A percentile compares a stretch with the other conserved stretches of the same genome.
These are phyloP conservation scores for Ascochyta rabiei DNA, from an alignment of 2,329 filamentous ascomycete species.

Conservation along the genomic window DNA sequence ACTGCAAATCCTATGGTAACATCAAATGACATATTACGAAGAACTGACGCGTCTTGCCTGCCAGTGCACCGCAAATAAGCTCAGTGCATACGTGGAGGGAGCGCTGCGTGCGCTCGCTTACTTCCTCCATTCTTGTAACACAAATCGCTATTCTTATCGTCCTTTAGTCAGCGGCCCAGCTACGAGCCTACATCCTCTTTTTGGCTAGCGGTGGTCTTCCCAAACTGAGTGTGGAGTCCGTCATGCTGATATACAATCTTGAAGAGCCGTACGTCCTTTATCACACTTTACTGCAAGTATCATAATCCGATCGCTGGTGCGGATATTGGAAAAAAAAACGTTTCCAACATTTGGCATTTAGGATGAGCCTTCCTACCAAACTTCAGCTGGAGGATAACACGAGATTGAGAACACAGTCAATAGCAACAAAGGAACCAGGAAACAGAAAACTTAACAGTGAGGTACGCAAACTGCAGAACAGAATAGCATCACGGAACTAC, in stretches of 20 bases:
- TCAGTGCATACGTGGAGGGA: neutral
- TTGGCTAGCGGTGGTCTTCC: conserved; percentile 19
- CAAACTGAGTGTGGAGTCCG: conserved; percentile 18
- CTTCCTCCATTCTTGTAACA: conserved; percentile 17
- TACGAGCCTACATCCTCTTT: conserved; percentile 21
- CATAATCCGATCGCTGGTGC: neutral
- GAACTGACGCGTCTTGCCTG: neutral
- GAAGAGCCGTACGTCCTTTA: conserved; percentile 16
- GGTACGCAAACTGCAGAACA: conserved; percentile 46
- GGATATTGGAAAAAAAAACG: neutral
- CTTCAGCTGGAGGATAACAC: conserved; percentile 15
- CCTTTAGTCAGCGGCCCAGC: conserved; percentile 39
- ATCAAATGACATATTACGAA: neutral
- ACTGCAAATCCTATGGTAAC: neutral
- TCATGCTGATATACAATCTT: conserved; percentile 26
- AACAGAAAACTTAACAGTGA: conserved; percentile 46
- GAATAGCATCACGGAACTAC: conserved; percentile 48
- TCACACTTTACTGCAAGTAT: neutral
- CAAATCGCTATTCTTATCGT: conserved; percentile 33
- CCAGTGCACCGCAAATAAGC: neutral
- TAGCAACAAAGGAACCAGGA: conserved; percentile 17
- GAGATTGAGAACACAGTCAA: conserved; percentile 8
- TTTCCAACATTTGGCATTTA: conserved; percentile 6
- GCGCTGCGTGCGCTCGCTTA: conserved; percentile 19
- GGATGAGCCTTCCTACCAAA: conserved; percentile 22